A percentile compares a stretch with the other conserved stretches of the same genome.
Conservation (phyloP, 2,329 filamentous ascomycete genomes). For the Neonectria punicea region DNA sequence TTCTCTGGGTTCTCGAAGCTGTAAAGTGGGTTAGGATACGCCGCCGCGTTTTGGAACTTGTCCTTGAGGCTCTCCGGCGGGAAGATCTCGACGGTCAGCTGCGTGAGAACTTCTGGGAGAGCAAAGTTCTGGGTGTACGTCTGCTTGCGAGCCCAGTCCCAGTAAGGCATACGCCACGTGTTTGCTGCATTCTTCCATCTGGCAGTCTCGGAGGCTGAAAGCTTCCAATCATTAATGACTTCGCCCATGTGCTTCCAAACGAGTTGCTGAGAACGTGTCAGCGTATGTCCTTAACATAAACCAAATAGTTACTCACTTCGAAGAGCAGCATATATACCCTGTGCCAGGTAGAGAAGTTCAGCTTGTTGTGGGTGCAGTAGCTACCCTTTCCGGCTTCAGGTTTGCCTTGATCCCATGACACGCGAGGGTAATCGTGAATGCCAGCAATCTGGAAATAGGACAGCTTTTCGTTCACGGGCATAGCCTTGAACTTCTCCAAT, state of each 20-base stretch:
- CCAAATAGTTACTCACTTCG: not conserved
- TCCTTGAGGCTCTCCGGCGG: not conserved
- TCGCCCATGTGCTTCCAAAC: slow-evolving; percentile 24
- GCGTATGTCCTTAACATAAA: rapidly evolving
- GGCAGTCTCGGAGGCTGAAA: not conserved
- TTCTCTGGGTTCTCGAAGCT: slow-evolving; percentile 25
- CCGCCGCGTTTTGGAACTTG: no score
- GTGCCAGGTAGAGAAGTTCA: slow-evolving; percentile 31
- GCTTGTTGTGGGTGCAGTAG: slow-evolving; percentile 26
- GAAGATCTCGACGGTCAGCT: slow-evolving; percentile 12
- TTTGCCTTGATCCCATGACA: slow-evolving; percentile 10
- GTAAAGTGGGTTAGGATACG: slow-evolving; percentile 8
- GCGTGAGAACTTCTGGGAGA: slow-evolving; percentile 11
- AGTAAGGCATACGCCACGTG: slow-evolving; percentile 47
- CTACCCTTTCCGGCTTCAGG: not conserved
- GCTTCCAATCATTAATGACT: slow-evolving; percentile 11
- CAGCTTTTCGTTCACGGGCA: slow-evolving; percentile 17
- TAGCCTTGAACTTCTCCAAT: slow-evolving; percentile 16
- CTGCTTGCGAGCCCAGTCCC: slow-evolving; percentile 47
- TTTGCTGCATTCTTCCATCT: slow-evolving; percentile 43
- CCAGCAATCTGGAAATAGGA: slow-evolving; percentile 29
- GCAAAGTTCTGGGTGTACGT: slow-evolving; percentile 12
- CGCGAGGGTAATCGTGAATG: slow-evolving; percentile 27
- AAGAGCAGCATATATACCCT: slow-evolving; percentile 26
- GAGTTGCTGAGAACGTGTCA: slow-evolving; percentile 17